Evolutionary conservation across 2,329 filamentous ascomycete species (phyloP), one percentile per base, ranked within the genome.

Genomic region (Torrubiella hemipterigena): DNA sequence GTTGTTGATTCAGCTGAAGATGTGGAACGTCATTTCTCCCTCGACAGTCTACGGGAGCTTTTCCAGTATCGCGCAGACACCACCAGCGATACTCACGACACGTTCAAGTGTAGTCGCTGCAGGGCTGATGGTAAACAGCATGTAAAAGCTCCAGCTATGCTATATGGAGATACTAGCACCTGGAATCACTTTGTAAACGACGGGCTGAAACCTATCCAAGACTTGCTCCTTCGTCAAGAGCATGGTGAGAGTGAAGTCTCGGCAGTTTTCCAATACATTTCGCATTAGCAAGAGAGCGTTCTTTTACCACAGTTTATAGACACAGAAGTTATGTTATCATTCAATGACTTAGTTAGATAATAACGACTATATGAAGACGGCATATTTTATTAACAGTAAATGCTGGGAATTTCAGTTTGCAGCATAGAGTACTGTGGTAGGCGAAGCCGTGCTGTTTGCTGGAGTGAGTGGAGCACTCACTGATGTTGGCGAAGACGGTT

Each of bases 181-280:
- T 98, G 91, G 91, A 98, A 98, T 49, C 91, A 98, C 55, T 93
- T 95, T 58, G 73, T 81, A 26, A 95, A 94, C 46, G 73, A 77
- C 4, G 78, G 74, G 1, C 57, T 98, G 49, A 71, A 74, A 40
- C 69, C 72, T 37, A 98, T 98, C 36, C 89, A 98, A 55, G 91
- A 98, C 61, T 57, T 95, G 50, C 51, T 98, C 48, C 61, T 98
- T 29, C 71, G 89, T 41, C 91, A 96, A 55, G 91, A 98, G 59
- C 73, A 70, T 35, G 70, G 67, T 4, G 77, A 89, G 54, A 61
- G 67, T 16, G 82, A 84, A 48, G 86, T 98, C 7, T 95, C 85
- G 41, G 85, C 89, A 9, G 86, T 96, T 20, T 98, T 98, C 53
- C 91, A 98, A 66, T 98, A 96, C 57, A 96, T 98, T 48, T 95